Percentiles rank a stretch among this genome's conserved stretches.
These are phyloP conservation scores for Krasilnikovozyma curviuscula DNA, from an alignment of 768 basidiomycete genomes.

Conservation along the genomic window DNA sequence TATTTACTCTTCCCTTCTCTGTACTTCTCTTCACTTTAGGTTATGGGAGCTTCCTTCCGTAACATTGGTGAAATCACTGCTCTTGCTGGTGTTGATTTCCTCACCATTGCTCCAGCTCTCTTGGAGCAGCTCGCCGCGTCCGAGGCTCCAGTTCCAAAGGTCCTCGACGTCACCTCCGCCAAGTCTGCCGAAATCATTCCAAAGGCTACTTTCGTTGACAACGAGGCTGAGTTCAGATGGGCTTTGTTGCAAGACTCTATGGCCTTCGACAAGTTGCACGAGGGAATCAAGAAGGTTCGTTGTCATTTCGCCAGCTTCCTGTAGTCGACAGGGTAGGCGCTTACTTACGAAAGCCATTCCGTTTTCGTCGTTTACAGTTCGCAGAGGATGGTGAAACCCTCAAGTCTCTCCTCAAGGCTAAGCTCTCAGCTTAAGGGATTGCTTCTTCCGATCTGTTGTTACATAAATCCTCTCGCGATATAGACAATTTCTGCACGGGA, in stretches of 20 bases:
- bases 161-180: conserved; percentile 49
- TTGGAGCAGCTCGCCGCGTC: conserved; percentile 85
- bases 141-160: conserved; percentile 57
- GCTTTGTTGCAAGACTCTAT: conserved; percentile 73
- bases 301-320: not conserved
- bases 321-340: not conserved
- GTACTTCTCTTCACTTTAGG: not conserved
- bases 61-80: conserved; percentile 93
- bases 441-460: too few species aligned
- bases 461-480: too few species aligned
- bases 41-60: conserved; percentile 49
- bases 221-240: conserved; percentile 96
- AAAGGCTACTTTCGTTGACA: conserved; percentile 70
- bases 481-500: too few species aligned
- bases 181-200: conserved; percentile 34
- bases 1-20: not conserved
- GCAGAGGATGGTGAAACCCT: conserved; percentile 84
- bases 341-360: not conserved
- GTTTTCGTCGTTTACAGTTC: conserved; percentile 36
- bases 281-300: conserved; percentile 61
- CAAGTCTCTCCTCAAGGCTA: conserved; percentile 55
- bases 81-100: conserved; percentile 89
- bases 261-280: conserved; percentile 97
- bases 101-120: conserved; percentile 78
- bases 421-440: too few species aligned